Percentiles rank a stretch among this genome's conserved stretches.
These are phyloP conservation scores for Ramalina intermedia DNA, from an alignment of 495 filamentous ascomycete species.

Conservation along the genomic window DNA sequence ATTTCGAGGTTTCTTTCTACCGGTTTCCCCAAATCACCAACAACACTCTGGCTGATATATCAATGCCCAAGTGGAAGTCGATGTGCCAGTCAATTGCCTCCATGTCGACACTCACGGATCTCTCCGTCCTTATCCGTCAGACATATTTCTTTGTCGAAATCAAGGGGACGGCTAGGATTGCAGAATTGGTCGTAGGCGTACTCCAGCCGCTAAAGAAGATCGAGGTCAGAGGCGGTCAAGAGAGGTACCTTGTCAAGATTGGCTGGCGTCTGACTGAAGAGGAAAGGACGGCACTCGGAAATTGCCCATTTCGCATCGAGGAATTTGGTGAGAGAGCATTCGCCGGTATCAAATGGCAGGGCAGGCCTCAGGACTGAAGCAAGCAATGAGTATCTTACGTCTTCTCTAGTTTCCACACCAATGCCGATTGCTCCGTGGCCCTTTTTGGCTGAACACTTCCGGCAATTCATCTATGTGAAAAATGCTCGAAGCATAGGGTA, in stretches of 20 bases:
- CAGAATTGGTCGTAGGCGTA: not conserved
- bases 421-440: too few species aligned
- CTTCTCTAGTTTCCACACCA: too few species aligned
- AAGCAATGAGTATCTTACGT: too few species aligned
- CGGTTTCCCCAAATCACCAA: slow-evolving; percentile 2
- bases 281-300: not conserved
- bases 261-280: not conserved
- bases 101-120: not conserved
- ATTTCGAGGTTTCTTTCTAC: not conserved
- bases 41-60: not conserved
- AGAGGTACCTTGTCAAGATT: not conserved
- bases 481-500: too few species aligned
- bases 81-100: not conserved
- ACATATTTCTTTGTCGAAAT: not conserved
- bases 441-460: too few species aligned
- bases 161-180: not conserved
- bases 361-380: too few species aligned
- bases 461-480: too few species aligned
- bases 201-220: slow-evolving; percentile 1
- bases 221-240: not conserved
- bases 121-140: not conserved
- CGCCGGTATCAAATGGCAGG: not conserved
- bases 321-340: not conserved
- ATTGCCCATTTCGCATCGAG: not conserved
- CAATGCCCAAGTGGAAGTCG: slow-evolving; percentile 3